These are phyloP conservation scores for Pascua sp. DNA, from an alignment of 1,284 basidiomycete genomes.

Conservation along the genomic window DNA sequence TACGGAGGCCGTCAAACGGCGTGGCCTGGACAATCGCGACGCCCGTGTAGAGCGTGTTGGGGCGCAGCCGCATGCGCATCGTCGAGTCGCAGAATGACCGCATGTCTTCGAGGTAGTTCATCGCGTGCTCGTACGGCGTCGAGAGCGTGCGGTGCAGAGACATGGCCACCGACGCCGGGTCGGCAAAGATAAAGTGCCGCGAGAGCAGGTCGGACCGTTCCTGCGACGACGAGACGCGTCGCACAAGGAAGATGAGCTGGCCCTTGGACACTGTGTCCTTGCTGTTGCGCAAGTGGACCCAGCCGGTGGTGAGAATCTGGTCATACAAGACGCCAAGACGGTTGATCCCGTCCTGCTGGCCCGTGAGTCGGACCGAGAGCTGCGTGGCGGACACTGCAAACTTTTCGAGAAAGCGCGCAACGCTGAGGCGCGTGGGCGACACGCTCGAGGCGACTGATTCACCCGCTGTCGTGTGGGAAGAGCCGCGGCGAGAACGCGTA, in stretches of 20 bases:
- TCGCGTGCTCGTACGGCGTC: conserved; percentile 46
- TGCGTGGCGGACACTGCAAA: conserved; percentile 41
- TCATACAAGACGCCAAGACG: conserved; percentile 51
- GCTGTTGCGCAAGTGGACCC: conserved; percentile 38
- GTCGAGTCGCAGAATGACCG: conserved; percentile 45
- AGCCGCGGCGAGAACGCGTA: conserved; percentile 5
- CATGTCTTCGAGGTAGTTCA: conserved; percentile 48
- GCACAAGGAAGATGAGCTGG: conserved; percentile 51
- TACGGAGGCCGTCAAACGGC: conserved; percentile 50
- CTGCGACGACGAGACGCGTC: conserved; percentile 41
- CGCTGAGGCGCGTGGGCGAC: conserved; percentile 19
- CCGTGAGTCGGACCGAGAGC: conserved; percentile 41
- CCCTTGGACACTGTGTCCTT: conserved; percentile 50
- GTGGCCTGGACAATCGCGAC: conserved; percentile 50
- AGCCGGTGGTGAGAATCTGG: conserved; percentile 51
- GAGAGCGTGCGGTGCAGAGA: conserved; percentile 49
- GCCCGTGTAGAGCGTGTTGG: conserved; percentile 48
- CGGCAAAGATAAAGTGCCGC: conserved; percentile 50
- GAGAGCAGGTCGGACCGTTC: conserved; percentile 48
- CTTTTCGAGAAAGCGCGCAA: conserved; percentile 46
- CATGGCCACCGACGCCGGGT: conserved; percentile 43
- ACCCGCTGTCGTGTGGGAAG: conserved; percentile 7
- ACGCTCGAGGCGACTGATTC: conserved; percentile 5
- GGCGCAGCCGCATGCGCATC: conserved; percentile 35
- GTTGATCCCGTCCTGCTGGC: conserved; percentile 39